Evolutionary conservation across 225 moss, liverwort and hornwort genomes (phyloP), one percentile per base, ranked within the genome.

Genomic region (Marchantia paleacea): DNA sequence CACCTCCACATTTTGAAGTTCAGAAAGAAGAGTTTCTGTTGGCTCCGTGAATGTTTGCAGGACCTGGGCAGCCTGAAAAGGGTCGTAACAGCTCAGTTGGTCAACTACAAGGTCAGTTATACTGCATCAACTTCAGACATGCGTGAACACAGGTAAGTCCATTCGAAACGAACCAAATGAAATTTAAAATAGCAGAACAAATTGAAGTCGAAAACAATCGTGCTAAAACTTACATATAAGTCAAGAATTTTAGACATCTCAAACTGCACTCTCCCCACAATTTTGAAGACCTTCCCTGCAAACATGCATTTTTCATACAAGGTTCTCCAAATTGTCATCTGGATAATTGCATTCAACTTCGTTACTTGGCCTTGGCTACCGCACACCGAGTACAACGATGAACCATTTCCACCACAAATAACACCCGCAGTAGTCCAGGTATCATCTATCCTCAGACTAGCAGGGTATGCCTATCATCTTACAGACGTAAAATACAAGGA

Each of bases 231-330:
- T 85, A 94, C 94, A 85, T 94, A 94, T 72, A 86, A 69, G 69
- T 92, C 94, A 74, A 92, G 85, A 76, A 87, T 86, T 76, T 92
- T 94, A 26, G 94, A 90, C 54, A 94, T 85, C 72, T 94, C 94
- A 31, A 81, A 91, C 57, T 94, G 92, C 39, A 94, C 92, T 85
- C 86, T 85, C 75, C 94, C 94, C 10, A 91, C 91, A 78, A 91
- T 89, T 85, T 92, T 90, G 72, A 89, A 94, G 30, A 92, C 81
- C 84, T 90, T 91, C 66, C 91, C 94, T 94, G 87, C 77, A 78
- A 80, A 61, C 15, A 72, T 1, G 53, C 65, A 68, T n/a, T 24
- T 55, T 14, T 6, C 20, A 11, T 10, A 48, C 22, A n/a, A n/a
- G n/a, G n/a, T n/a, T n/a, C n/a, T n/a, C 3, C 51, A 6, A n/a